Conservation (phyloP, 2,329 filamentous ascomycete genomes). For the Pyrenophora teres region DNA sequence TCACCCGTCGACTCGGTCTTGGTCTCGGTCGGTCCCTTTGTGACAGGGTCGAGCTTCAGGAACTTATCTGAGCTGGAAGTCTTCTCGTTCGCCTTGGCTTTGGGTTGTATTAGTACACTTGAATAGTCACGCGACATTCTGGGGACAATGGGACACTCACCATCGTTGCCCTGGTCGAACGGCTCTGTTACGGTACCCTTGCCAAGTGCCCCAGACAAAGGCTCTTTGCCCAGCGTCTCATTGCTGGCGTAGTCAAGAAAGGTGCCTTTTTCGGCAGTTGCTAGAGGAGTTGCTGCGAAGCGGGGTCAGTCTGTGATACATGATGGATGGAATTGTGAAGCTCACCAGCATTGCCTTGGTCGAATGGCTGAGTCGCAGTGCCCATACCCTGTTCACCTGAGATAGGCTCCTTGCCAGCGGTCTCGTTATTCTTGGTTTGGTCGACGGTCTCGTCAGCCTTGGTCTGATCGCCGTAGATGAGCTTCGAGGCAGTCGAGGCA, state of each 20-base stretch:
- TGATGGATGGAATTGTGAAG: background rate
- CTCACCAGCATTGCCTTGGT: slow-evolving; percentile 71
- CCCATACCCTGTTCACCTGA: slow-evolving; percentile 73
- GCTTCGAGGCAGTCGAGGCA: slow-evolving; percentile 39
- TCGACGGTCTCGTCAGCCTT: slow-evolving; percentile 11
- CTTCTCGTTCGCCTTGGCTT: slow-evolving; percentile 13
- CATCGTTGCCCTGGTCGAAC: slow-evolving; percentile 73
- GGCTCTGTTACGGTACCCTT: slow-evolving; percentile 71
- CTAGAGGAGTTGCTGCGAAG: slow-evolving; percentile 21
- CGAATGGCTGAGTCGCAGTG: slow-evolving; percentile 72
- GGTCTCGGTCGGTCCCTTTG: slow-evolving; percentile 9
- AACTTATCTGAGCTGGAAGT: slow-evolving; percentile 17
- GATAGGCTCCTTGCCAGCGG: slow-evolving; percentile 65
- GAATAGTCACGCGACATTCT: background rate
- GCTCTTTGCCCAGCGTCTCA: slow-evolving; percentile 60
- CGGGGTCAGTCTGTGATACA: slow-evolving; percentile 10
- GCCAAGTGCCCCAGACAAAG: slow-evolving; percentile 73
- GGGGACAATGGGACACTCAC: background rate
- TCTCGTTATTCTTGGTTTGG: slow-evolving; percentile 44
- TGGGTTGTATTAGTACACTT: background rate
- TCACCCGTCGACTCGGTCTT: slow-evolving; percentile 6
- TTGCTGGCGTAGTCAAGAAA: slow-evolving; percentile 31
- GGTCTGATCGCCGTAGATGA: slow-evolving; percentile 46
- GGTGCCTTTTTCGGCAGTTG: slow-evolving; percentile 11
- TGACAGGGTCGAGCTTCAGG: slow-evolving; percentile 21